Percentiles rank a stretch among this genome's conserved stretches.
Conservation (phyloP, 768 basidiomycete species). For the Tremella mesenterica region DNA sequence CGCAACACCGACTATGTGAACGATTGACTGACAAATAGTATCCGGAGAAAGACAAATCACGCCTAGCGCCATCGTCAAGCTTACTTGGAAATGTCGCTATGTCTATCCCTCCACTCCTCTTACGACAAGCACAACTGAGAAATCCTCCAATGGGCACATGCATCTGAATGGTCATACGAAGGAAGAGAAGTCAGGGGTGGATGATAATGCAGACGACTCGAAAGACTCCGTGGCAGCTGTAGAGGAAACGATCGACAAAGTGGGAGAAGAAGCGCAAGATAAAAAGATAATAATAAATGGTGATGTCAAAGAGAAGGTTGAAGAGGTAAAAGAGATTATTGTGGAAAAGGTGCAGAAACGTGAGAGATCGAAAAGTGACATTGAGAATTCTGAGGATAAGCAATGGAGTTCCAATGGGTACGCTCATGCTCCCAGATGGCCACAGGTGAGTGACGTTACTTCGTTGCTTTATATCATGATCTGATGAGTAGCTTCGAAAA, state of each 20-base stretch:
- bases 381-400: conserved; percentile 58
- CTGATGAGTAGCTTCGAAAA: conserved; percentile 60
- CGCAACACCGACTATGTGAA: too few species aligned
- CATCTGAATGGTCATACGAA: conserved; percentile 7
- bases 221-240: conserved; percentile 22
- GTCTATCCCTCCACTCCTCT: conserved; percentile 50
- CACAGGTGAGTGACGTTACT: conserved; percentile 57
- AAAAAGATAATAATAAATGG: conserved; percentile 50
- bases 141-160: conserved; percentile 1
- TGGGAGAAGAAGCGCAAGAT: conserved; percentile 4
- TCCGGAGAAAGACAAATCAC: conserved; percentile 82
- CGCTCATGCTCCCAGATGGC: conserved; percentile 93
- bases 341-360: conserved; percentile 20
- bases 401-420: conserved; percentile 49
- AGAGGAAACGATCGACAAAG: conserved; percentile 46
- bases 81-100: conserved; percentile 74
- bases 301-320: conserved; percentile 50
- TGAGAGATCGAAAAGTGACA: conserved; percentile 42
- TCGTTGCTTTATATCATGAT: neutral
- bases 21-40: conserved; percentile 53
- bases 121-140: neutral
- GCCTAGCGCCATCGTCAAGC: conserved; percentile 77
- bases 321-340: conserved; percentile 65
- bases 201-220: conserved; percentile 46
- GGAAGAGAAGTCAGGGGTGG: conserved; percentile 22